A percentile compares a stretch with the other conserved stretches of the same genome.
Evolutionary conservation across 352 stramenopile species (phyloP).

Genomic region (Blastocystis hominis): DNA sequence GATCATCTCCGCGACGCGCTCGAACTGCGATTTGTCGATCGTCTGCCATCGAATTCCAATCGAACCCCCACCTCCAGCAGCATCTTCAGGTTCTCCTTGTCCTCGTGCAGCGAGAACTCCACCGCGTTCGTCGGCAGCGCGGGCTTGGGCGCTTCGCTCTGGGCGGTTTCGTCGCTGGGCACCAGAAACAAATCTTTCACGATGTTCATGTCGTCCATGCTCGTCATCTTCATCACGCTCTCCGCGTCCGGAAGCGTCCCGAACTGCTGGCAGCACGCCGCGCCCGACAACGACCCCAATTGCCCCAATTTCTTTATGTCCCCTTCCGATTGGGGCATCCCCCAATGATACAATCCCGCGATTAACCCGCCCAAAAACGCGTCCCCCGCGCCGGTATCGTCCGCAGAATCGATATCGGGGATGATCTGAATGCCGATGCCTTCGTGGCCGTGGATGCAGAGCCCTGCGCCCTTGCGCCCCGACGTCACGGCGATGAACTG

Average conservation of each 20-base stretch:
- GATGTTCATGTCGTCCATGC: constrained; percentile 54
- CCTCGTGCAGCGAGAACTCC: neutral
- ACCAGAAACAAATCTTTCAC: constrained; percentile 52
- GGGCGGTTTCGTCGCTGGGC: neutral
- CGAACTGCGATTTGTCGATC: constrained; percentile 54
- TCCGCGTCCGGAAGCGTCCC: constrained; percentile 35
- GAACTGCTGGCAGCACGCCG: constrained; percentile 54
- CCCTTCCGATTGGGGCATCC: constrained; percentile 35
- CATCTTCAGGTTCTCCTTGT: constrained; percentile 52
- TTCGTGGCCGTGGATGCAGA: constrained; percentile 50
- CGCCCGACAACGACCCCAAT: constrained; percentile 48
- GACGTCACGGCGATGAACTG: constrained; percentile 59
- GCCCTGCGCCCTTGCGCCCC: constrained; percentile 18
- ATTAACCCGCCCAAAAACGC: constrained; percentile 59
- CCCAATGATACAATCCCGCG: constrained; percentile 56
- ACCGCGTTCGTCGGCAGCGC: neutral
- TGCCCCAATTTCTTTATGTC: constrained; percentile 42
- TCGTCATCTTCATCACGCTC: constrained; percentile 58
- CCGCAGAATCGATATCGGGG: constrained; percentile 53
- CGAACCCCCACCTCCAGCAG: constrained; percentile 15
- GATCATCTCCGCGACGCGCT: constrained; percentile 52
- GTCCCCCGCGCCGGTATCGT: constrained; percentile 59
- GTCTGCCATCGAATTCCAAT: neutral
- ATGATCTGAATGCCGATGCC: constrained; percentile 52
- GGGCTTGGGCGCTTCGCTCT: neutral